Evolutionary conservation across 805 yeast genomes (phyloP).

Genomic region (Saccharomyces kudriavzevii): DNA sequence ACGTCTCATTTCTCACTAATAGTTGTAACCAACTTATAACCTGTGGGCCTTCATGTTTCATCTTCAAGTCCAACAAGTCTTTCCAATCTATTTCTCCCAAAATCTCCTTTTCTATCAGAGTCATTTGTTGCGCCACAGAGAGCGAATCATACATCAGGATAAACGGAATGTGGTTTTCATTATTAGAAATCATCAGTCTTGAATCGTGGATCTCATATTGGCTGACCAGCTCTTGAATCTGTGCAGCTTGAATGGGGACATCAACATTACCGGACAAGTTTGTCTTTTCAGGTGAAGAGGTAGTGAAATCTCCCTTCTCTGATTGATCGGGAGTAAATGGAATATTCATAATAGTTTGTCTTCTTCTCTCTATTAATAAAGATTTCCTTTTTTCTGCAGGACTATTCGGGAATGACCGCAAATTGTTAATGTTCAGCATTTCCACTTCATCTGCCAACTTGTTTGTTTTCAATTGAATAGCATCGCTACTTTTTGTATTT

Average conservation of each 20-base stretch:
- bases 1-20: constrained; percentile 46
- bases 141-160: constrained; percentile 63
- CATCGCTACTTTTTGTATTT: neutral
- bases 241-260: constrained; percentile 7
- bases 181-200: constrained; percentile 20
- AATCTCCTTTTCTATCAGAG: constrained; percentile 79
- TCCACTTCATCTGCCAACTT: constrained; percentile 11
- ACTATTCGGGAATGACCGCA: constrained; percentile 8
- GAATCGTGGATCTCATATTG: constrained; percentile 23
- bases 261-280: neutral
- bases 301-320: constrained; percentile 9
- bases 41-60: constrained; percentile 60
- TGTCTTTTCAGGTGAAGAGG: neutral
- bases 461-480: neutral
- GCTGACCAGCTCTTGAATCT: constrained; percentile 19
- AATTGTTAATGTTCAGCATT: constrained; percentile 10
- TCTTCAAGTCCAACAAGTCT: constrained; percentile 67
- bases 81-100: constrained; percentile 86
- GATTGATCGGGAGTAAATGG: constrained; percentile 27
- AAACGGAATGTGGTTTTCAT: constrained; percentile 69
- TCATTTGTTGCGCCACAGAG: constrained; percentile 69
- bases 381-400: constrained; percentile 25
- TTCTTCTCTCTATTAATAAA: constrained; percentile 32
- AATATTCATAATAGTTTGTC: constrained; percentile 31
- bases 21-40: constrained; percentile 79